Evolutionary conservation across 192 early-diverging fungal species (phyloP).

Genomic region (Coemansia sp.): DNA sequence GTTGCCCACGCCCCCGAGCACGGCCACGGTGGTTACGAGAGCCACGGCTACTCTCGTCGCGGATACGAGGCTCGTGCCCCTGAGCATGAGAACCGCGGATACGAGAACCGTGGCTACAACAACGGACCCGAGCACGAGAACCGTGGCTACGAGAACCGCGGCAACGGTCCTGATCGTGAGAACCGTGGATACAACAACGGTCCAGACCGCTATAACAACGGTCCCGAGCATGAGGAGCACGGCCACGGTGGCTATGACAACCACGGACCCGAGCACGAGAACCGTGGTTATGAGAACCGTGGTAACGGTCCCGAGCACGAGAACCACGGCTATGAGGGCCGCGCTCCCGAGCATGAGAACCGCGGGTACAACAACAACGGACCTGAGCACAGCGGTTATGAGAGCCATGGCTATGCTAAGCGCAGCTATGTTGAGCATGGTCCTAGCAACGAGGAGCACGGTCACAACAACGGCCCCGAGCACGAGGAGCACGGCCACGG

Average conservation of each 20-base stretch:
- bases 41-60: conserved; percentile 4
- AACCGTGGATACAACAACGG: conserved; percentile 5
- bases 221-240: conserved; percentile 15
- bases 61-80: conserved; percentile 1
- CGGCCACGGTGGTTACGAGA: conserved; percentile 9
- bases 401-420: conserved; percentile 24
- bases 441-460: conserved; percentile 14
- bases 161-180: conserved; percentile 14
- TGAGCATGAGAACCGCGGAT: conserved; percentile 12
- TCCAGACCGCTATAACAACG: background rate
- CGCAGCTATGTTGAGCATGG: conserved; percentile 29
- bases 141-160: background rate
- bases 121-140: background rate
- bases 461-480: conserved; percentile 6
- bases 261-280: conserved; percentile 7
- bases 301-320: conserved; percentile 9
- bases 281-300: conserved; percentile 17
- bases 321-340: conserved; percentile 5
- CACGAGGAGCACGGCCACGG: conserved; percentile 4
- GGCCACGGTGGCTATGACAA: conserved; percentile 2
- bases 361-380: conserved; percentile 17
- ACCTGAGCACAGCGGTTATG: conserved; percentile 3
- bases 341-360: conserved; percentile 10
- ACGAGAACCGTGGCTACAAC: conserved; percentile 3
- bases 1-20: background rate